Conservation (phyloP, 2,329 filamentous ascomycete species). For the Botryosphaeria agaves region DNA sequence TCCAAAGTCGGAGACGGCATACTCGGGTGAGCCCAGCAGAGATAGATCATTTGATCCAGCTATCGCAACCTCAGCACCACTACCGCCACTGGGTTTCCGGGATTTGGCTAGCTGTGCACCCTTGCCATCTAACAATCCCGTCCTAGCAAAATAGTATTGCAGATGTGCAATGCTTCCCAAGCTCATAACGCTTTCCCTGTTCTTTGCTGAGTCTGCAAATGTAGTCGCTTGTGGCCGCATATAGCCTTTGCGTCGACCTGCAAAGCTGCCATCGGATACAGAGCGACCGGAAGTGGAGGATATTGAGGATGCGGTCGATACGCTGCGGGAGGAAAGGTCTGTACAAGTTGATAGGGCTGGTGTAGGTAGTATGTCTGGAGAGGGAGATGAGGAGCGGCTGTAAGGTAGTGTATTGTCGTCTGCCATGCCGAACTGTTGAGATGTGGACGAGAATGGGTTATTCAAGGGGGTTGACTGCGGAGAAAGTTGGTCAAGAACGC, state of each 20-base stretch:
- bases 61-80: background rate
- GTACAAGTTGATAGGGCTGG: constrained; percentile 42
- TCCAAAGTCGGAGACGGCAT: constrained; percentile 16
- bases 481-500: too few relatives aligned
- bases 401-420: constrained; percentile 1
- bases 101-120: constrained; percentile 69
- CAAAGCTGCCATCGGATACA: constrained; percentile 25
- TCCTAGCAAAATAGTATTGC: constrained; percentile 96
- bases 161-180: constrained; percentile 92
- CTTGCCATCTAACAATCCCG: constrained; percentile 83
- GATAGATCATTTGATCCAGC: background rate
- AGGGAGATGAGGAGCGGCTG: constrained; percentile 40
- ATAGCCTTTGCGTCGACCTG: constrained; percentile 54
- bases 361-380: constrained; percentile 44
- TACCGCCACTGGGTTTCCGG: constrained; percentile 28
- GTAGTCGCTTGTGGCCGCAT: constrained; percentile 74
- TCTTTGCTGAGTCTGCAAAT: constrained; percentile 79
- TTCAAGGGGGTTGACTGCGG: too few relatives aligned
- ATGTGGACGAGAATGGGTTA: too few relatives aligned
- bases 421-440: too few relatives aligned
- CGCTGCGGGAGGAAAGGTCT: constrained; percentile 42
- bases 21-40: background rate
- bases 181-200: constrained; percentile 88
- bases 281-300: constrained; percentile 32
- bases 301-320: constrained; percentile 42